Base-by-base conservation (phyloP, 805 yeast species). In the Wickerhamomyces silvicola region DNA sequence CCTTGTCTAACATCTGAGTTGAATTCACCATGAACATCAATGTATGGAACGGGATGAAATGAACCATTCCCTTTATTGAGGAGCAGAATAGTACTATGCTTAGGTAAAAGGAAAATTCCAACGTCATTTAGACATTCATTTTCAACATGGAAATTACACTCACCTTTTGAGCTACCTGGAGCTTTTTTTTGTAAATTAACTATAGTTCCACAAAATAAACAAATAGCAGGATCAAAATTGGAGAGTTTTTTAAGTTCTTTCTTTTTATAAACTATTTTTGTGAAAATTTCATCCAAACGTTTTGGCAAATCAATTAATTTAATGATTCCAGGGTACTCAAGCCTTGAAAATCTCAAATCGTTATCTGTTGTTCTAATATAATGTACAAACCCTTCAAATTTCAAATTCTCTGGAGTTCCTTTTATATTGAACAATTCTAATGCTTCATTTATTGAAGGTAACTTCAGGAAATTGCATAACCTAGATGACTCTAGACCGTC, bases 11-110 rank as follows among this genome's bases (percentile, higher is more conserved):
- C 64, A 31, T 80, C 88, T 26, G 77, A 80, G 30, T 88, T 86
- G 11, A 77, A 57, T 48, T 88, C 97, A 1, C 97, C 97, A 54
- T 86, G 94, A 22, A 68, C 68, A 52, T 88, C 95, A 22, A 84
- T 58, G 50, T 78, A 90, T 0, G 97, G 97, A 3, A 94, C 81
- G 21, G 76, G 77, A 38, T 74, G 68, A 53, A 90, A 90, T 1
- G 95, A 75, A 0, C 98, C 98, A 22, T 81, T 79, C 7, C 79
- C 81, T 31, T 75, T 75, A 37, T 81, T 72, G 28, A 90, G 51
- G 21, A 85, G 50, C 31, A 86, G 57, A 17, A 83, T 50, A 10
- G 79, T 61, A 41, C 83, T 70, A 41, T 78, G 80, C 42, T 79
- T 75, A 2, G 94, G 90, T 2, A 83, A 48, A 28, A 86, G 57